Percentiles rank a stretch among this genome's conserved stretches.
phyloP scores from a whole-genome alignment of 768 basidiomycete species.

The Suillus spraguei region DNA sequence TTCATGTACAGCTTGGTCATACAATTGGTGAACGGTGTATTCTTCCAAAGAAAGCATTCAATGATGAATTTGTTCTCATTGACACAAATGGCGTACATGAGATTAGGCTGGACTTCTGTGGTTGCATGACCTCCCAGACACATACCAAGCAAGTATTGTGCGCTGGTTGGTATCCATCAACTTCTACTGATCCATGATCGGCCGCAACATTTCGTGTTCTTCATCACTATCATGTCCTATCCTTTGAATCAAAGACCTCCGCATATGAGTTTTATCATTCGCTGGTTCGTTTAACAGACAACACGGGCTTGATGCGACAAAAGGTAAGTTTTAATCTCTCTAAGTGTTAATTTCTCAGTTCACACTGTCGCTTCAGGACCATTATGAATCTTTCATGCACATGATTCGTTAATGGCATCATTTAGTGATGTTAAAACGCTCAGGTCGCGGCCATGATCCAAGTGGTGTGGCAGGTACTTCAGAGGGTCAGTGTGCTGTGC shows the following conservation, averaged over 20 bases:
- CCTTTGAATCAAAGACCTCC: slow-evolving; percentile 35
- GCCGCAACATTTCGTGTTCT: slow-evolving; percentile 35
- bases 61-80: slow-evolving; percentile 31
- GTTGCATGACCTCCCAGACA: slow-evolving; percentile 25
- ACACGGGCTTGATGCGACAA: slow-evolving; percentile 24
- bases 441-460: too few species aligned
- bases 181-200: slow-evolving; percentile 26
- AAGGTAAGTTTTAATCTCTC: slow-evolving; percentile 12
- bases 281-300: slow-evolving; percentile 32
- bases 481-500: too few species aligned
- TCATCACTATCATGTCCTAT: slow-evolving; percentile 33
- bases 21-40: slow-evolving; percentile 17
- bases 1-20: too few species aligned
- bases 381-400: too few species aligned
- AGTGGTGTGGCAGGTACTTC: too few species aligned
- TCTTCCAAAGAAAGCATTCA: slow-evolving; percentile 6
- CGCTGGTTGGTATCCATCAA: slow-evolving; percentile 34
- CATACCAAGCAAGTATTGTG: slow-evolving; percentile 36
- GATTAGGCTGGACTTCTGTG: slow-evolving; percentile 33
- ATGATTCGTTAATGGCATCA: too few species aligned
- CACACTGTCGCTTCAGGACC: too few species aligned
- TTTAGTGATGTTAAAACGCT: too few species aligned
- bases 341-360: too few species aligned
- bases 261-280: slow-evolving; percentile 35
- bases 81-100: slow-evolving; percentile 27